Evolutionary conservation across 177 flowering plant species (phyloP), one percentile per base, ranked within the genome.

Genomic region (Vitis hybrid): DNA sequence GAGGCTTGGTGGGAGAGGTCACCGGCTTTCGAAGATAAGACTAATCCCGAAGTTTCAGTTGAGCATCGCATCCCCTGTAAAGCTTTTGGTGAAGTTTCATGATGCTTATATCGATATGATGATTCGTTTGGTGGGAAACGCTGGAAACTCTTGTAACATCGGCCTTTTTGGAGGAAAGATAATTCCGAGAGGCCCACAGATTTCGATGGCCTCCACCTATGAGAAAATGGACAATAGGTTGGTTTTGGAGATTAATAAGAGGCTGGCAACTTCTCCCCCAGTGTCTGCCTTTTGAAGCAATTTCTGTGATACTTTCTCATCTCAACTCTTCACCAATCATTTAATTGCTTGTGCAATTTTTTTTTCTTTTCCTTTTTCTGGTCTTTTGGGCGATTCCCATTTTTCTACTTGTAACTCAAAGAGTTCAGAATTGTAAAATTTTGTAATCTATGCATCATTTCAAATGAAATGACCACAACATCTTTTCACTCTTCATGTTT

Each of bases 191-290:
- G n/a, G 60, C 48, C 19, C 13, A 0, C 62, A 50, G 0, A 50
- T 52, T 51, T 61, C 52, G 5, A 56, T 62, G 17, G 48, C 3
- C 9, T 50, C 72, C n/a, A 11, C 14, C 30, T 4, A 13, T 15
- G 62, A 74, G 32, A 52, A 74, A 65, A 52, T 74, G 14, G 72
- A 69, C 59, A 35, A 14, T 0, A 74, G 60, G 60, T n/a, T 64
- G 56, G 77, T 74, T 50, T 11, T 65, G 61, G 72, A 69, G 24
- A 74, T 74, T 51, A 64, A 74, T 24, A 56, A 62, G 46, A 30
- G 67, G 66, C 8, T 74, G 72, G 40, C 54, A 14, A 12, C 61
- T 6, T 15, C 50, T 51, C 18, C 67, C 18, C 52, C 55, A 30
- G 19, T 51, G 11, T 18, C 13, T 40, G 13, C 51, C 59, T 52